phyloP scores from a whole-genome alignment of 352 stramenopile species.

The Phytophthora fragariae region DNA sequence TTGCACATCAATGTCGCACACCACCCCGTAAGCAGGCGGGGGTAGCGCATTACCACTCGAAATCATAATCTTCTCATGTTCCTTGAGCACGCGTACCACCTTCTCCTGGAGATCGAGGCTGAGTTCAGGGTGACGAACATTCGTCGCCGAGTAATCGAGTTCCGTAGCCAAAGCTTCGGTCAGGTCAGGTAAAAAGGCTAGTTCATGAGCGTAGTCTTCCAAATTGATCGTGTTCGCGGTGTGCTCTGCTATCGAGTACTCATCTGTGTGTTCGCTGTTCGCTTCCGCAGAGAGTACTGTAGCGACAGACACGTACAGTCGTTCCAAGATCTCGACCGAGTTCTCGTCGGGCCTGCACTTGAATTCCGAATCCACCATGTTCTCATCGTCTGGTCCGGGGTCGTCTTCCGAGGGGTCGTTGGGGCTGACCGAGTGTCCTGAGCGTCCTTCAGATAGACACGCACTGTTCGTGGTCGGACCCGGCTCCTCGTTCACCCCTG shows the following conservation, averaged over 20 bases:
- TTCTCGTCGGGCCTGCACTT: too few species aligned
- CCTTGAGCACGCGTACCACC: neutral
- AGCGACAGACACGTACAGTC: too few species aligned
- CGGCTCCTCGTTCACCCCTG: too few species aligned
- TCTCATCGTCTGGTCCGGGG: too few species aligned
- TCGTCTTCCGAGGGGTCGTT: too few species aligned
- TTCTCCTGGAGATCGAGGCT: neutral
- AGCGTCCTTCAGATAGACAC: too few species aligned
- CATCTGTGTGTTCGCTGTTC: rapidly evolving
- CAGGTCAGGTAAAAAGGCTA: neutral
- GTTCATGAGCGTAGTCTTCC: neutral
- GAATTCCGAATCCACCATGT: too few species aligned
- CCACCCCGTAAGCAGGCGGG: neutral
- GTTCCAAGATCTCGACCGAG: too few species aligned
- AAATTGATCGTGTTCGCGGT: neutral
- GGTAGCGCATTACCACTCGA: neutral
- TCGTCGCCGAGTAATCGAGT: neutral
- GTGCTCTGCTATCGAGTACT: too few species aligned
- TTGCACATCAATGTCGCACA: neutral
- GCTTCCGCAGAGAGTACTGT: too few species aligned
- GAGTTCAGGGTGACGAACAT: neutral
- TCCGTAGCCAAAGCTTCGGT: neutral
- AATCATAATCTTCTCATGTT: neutral
- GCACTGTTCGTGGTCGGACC: too few species aligned
- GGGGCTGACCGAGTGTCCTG: too few species aligned